A percentile compares a stretch with the other conserved stretches of the same genome.
These are phyloP conservation scores for Penicillium psychrofluorescens DNA, from an alignment of 495 filamentous ascomycete genomes.

Conservation along the genomic window DNA sequence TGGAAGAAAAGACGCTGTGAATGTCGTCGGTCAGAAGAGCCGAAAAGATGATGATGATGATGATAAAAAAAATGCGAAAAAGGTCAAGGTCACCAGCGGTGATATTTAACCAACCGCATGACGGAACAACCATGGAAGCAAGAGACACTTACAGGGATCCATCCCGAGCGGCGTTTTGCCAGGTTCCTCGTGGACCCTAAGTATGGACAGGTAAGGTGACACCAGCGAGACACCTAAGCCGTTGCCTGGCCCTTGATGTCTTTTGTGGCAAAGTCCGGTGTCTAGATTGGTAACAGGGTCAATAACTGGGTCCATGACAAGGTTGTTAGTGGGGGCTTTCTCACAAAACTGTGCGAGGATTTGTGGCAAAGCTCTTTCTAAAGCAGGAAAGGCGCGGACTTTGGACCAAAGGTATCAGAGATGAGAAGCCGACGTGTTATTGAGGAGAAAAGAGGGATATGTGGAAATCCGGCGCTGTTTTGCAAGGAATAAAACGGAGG, in stretches of 20 bases:
- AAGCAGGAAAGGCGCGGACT: too few relatives aligned
- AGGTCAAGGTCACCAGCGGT: not conserved
- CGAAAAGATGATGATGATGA: not conserved
- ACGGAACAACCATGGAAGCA: slow-evolving; percentile 4
- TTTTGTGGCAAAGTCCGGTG: slow-evolving; percentile 5
- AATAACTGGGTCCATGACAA: slow-evolving; percentile 6
- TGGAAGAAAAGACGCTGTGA: slow-evolving; percentile 27
- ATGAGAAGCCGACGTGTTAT: not conserved
- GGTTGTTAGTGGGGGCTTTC: not conserved
- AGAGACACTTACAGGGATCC: slow-evolving; percentile 18
- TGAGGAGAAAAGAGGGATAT: not conserved
- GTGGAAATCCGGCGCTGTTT: not conserved
- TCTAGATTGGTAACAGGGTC: slow-evolving; percentile 10
- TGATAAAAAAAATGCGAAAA: slow-evolving; percentile 1
- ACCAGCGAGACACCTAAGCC: slow-evolving; percentile 11
- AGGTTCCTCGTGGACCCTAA: slow-evolving; percentile 18
- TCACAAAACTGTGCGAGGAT: slow-evolving; percentile 1
- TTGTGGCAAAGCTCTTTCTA: not conserved
- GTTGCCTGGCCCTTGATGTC: slow-evolving; percentile 10
- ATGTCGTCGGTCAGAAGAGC: slow-evolving; percentile 10
- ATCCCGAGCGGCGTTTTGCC: slow-evolving; percentile 17
- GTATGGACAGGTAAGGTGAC: slow-evolving; percentile 11
- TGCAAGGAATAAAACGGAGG: not conserved
- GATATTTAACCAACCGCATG: not conserved
- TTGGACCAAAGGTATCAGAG: too few relatives aligned